Percentiles rank a stretch among this genome's conserved stretches.
Conservation (phyloP, 345 rosid species). For the Bretschneidera sinensis region DNA sequence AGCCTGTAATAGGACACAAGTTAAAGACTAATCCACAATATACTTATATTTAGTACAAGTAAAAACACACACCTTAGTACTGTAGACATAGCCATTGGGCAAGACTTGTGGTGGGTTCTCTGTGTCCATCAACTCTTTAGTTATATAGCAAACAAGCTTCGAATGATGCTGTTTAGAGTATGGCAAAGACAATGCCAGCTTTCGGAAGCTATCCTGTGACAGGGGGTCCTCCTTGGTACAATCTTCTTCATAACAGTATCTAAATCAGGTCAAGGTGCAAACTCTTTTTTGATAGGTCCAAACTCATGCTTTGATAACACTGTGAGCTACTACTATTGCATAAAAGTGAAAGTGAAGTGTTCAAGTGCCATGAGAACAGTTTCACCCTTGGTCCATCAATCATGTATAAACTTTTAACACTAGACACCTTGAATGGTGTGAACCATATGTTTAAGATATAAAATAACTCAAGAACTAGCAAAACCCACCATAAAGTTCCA, state of each 20-base stretch:
- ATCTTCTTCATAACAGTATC: constrained; percentile 73
- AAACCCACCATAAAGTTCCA: too few relatives aligned
- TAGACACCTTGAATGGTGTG: neutral
- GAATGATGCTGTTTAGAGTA: constrained; percentile 96
- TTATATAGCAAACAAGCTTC: constrained; percentile 92
- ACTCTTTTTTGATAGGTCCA: neutral
- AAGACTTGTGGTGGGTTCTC: constrained; percentile 98
- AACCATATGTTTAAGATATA: too few relatives aligned
- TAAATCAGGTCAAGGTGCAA: constrained; percentile 44
- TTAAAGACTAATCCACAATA: constrained; percentile 2
- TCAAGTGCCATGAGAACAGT: neutral
- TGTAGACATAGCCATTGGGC: constrained; percentile 93
- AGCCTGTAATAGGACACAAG: constrained; percentile 46
- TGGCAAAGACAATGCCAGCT: constrained; percentile 76
- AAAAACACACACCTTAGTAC: constrained; percentile 64
- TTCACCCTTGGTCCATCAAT: neutral
- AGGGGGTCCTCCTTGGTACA: constrained; percentile 97
- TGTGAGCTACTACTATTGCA: neutral
- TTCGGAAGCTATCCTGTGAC: constrained; percentile 87
- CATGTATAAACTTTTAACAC: neutral
- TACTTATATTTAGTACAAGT: constrained; percentile 2
- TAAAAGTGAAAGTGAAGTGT: neutral
- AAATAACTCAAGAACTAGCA: too few relatives aligned
- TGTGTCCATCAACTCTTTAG: constrained; percentile 94
- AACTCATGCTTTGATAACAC: neutral